These are phyloP conservation scores for Talaromyces stipitatus DNA, from an alignment of 495 filamentous ascomycete species.

Conservation along the genomic window DNA sequence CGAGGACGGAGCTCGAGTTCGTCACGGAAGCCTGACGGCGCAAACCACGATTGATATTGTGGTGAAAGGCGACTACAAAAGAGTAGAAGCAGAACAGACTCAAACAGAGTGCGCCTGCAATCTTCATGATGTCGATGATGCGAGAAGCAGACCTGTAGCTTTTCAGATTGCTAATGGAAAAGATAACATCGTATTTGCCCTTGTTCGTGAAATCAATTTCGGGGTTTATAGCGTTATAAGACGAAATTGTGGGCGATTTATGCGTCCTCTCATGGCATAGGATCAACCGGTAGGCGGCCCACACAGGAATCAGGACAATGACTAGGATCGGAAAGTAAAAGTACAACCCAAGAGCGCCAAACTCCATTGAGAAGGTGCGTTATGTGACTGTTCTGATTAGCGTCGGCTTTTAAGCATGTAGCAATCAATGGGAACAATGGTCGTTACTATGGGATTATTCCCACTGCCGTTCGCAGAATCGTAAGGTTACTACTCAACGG, in stretches of 20 bases:
- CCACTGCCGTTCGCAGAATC: background rate
- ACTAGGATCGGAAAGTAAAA: background rate
- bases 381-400: background rate
- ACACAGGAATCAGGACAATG: background rate
- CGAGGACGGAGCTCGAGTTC: conserved; percentile 22
- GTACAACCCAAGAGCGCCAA: background rate
- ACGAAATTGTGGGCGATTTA: background rate
- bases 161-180: background rate
- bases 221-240: background rate
- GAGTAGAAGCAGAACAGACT: conserved; percentile 4
- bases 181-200: background rate
- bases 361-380: conserved; percentile 1
- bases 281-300: background rate
- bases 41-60: background rate
- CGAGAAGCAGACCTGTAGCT: background rate
- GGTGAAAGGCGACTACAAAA: background rate
- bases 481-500: background rate
- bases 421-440: background rate
- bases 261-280: background rate
- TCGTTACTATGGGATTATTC: background rate
- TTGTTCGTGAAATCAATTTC: background rate
- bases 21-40: conserved; percentile 4
- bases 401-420: background rate
- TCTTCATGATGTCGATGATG: background rate
- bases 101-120: background rate